Evolutionary conservation across 2,329 filamentous ascomycete species (phyloP), one percentile per base, ranked within the genome.

Genomic region (Venturia pyrina): DNA sequence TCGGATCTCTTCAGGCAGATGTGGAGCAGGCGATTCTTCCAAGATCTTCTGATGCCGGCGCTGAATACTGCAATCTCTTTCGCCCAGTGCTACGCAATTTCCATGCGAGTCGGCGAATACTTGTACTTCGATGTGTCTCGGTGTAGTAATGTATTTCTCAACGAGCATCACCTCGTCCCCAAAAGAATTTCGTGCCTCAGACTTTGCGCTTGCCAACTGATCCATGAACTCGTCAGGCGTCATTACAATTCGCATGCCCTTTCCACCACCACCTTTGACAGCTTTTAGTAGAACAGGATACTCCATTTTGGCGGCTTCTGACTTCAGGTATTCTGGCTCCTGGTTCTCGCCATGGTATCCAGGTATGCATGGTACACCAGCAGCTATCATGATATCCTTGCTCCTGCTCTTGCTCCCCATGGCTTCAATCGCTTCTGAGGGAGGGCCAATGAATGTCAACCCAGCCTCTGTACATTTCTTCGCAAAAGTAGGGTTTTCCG

Each of bases 321-420:
- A 78, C 65, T 91, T 83, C 37, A 89, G 78, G 67, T 82, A 80
- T 10, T 77, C 74, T 0, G 83, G 79, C 62, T 89, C 86, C 78
- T 99, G 95, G 64, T 96, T 90, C 0, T 82, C 72, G 21, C 95
- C 95, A 75, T 98, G 95, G 73, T 99, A 99, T 0, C 95, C 95
- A 0, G 95, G 95, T 62, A 99, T 95, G 72, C 95, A 98, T 5
- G 93, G 93, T 3, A 99, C 95, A 10, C 92, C 91, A n/a, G 95
- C 93, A 5, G 87, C 86, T 43, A 86, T 91, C 95, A 99, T 98
- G 73, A 99, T 97, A 74, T 96, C 90, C 77, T 99, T 99, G 64
- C 90, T 95, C 67, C 89, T 83, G 65, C 83, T 84, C 80, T 97
- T 96, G 79, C 96, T 91, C 62, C 93, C 93, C 93, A 97, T 96